A percentile compares a stretch with the other conserved stretches of the same genome.
phyloP scores from a whole-genome alignment of 208 protist genomes.

The Trypanosoma boissoni region DNA sequence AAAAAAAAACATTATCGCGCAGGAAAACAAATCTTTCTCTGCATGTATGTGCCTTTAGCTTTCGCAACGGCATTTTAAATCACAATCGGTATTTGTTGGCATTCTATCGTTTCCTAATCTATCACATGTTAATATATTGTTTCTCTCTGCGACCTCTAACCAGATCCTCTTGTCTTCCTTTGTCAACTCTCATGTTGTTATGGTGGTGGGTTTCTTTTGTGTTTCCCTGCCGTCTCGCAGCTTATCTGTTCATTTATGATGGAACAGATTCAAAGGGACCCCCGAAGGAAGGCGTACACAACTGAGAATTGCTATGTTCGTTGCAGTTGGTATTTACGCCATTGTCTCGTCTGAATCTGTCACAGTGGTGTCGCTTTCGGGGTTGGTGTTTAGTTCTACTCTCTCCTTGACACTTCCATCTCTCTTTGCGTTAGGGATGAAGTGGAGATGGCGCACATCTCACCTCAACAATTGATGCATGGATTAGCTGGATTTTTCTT shows the following conservation, averaged over 20 bases:
- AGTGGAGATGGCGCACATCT: constrained; percentile 52
- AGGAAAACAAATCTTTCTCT: constrained; percentile 54
- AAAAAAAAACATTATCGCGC: constrained; percentile 75
- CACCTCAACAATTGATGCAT: constrained; percentile 37
- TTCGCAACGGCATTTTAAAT: constrained; percentile 59
- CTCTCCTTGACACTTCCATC: constrained; percentile 80
- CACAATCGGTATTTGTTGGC: constrained; percentile 52
- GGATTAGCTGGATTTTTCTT: constrained; percentile 42
- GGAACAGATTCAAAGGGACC: constrained; percentile 53
- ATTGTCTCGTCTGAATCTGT: constrained; percentile 71
- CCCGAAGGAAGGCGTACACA: constrained; percentile 40
- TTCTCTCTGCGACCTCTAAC: constrained; percentile 48
- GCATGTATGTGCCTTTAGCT: constrained; percentile 54
- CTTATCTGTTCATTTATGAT: constrained; percentile 68
- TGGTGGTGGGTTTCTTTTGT: constrained; percentile 70
- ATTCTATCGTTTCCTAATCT: constrained; percentile 61
- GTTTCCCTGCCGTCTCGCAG: constrained; percentile 64
- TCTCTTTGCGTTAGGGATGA: constrained; percentile 74
- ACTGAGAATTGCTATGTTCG: constrained; percentile 42
- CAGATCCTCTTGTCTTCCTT: constrained; percentile 57
- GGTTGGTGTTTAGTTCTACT: constrained; percentile 67
- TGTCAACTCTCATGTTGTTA: constrained; percentile 76
- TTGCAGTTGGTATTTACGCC: constrained; percentile 37
- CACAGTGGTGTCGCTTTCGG: constrained; percentile 57
- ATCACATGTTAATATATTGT: constrained; percentile 61